phyloP scores from a whole-genome alignment of 306 rosid genomes.

The Calophaca sinica region DNA sequence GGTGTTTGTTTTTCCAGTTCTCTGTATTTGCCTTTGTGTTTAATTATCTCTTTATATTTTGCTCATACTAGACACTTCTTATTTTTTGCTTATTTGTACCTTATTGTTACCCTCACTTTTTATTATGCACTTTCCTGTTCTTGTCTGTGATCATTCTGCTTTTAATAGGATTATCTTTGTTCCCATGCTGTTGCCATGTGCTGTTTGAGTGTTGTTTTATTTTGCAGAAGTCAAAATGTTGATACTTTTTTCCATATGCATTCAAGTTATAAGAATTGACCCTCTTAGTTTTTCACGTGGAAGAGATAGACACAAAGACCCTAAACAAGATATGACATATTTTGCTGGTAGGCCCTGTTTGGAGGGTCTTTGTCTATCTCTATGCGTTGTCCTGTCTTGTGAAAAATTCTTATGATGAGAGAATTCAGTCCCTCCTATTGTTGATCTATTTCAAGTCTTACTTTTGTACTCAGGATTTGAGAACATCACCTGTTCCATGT shows the following conservation, averaged over 20 bases:
- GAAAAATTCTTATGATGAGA: neutral
- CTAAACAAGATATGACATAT: neutral
- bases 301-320: neutral
- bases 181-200: neutral
- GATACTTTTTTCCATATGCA: neutral
- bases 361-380: neutral
- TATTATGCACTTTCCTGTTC: constrained; percentile 15
- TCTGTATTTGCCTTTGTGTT: neutral
- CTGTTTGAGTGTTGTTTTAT: constrained; percentile 37
- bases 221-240: constrained; percentile 19
- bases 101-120: constrained; percentile 31
- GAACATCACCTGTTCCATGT: neutral
- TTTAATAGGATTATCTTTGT: constrained; percentile 24
- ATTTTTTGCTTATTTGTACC: neutral
- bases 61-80: neutral
- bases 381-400: neutral
- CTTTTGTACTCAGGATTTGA: neutral
- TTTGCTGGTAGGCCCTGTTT: constrained; percentile 21
- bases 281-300: neutral
- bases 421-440: constrained; percentile 6
- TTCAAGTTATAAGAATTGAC: constrained; percentile 6
- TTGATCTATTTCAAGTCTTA: constrained; percentile 35
- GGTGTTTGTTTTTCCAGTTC: constrained; percentile 56
- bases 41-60: neutral
- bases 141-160: constrained; percentile 14